Conservation (phyloP, 2,329 filamentous ascomycete genomes). For the Sclerotinia spermophila region DNA sequence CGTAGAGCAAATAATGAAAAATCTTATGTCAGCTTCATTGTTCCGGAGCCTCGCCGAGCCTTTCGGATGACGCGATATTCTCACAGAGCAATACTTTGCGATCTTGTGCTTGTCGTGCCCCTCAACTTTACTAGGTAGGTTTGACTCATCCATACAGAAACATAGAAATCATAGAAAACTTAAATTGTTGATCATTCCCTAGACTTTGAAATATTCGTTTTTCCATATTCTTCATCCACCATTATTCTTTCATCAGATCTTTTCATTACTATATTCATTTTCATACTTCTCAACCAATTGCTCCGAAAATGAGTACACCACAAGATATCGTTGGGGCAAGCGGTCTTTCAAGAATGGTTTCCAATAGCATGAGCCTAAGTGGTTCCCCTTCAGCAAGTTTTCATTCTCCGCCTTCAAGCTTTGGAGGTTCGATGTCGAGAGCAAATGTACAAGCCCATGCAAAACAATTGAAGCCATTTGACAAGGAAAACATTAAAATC, state of each 20-base stretch:
- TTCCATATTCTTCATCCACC: background rate
- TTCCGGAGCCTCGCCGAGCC: constrained; percentile 8
- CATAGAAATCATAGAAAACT: constrained; percentile 8
- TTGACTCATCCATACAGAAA: constrained; percentile 12
- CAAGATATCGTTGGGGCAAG: constrained; percentile 46
- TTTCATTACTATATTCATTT: background rate
- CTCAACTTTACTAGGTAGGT: background rate
- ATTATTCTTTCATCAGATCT: background rate
- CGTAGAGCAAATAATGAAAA: background rate
- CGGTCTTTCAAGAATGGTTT: constrained; percentile 43
- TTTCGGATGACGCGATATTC: constrained; percentile 8
- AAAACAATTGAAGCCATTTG: constrained; percentile 92
- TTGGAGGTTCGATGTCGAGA: constrained; percentile 43
- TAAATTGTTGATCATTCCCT: constrained; percentile 7
- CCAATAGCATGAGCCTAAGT: constrained; percentile 60
- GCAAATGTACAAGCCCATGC: constrained; percentile 41
- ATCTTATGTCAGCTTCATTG: background rate
- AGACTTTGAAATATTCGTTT: background rate
- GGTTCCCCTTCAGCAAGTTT: constrained; percentile 68
- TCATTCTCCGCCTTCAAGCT: constrained; percentile 67
- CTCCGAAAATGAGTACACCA: constrained; percentile 25
- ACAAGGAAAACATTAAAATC: constrained; percentile 94
- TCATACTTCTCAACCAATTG: background rate
- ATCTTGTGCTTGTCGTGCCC: background rate
- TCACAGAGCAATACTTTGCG: constrained; percentile 13